Evolutionary conservation across 768 basidiomycete species (phyloP), one percentile per base, ranked within the genome.

Genomic region (Hydnomerulius pinastri): DNA sequence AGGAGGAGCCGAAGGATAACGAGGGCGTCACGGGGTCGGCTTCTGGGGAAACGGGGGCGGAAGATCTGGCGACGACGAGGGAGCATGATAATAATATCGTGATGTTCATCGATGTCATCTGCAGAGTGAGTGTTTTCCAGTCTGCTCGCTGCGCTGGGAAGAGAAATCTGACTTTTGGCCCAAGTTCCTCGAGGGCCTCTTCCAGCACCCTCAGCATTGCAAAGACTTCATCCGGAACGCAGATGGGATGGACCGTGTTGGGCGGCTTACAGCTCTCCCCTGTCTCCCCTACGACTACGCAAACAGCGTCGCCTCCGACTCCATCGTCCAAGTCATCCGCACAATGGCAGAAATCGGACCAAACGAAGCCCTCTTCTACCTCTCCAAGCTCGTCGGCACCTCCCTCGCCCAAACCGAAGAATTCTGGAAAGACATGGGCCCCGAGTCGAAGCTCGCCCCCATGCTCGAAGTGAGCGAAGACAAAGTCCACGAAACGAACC

Each of bases 141-240:
- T 28, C 36, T 43, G 35, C 28, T 12, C n/a, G n/a, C n/a, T n/a
- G n/a, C n/a, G n/a, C n/a, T n/a, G n/a, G n/a, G n/a, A n/a, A n/a
- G n/a, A n/a, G n/a, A n/a, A n/a, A n/a, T n/a, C n/a, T n/a, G n/a
- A n/a, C n/a, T n/a, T n/a, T n/a, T n/a, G n/a, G n/a, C n/a, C n/a
- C n/a, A n/a, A 95, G 92, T 95, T 97, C 69, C 77, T 95, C 46
- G 92, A 95, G 67, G 95, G 97, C 6, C 78, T 98, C 35, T 95
- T 98, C 73, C 93, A 95, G 60, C 94, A 96, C 63, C 77, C 84
- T 2, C 82, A 85, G 20, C 91, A 98, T 67, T 90, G 90, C 74
- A 84, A 84, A 56, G 96, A 98, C 58, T 98, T 98, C 66, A 82
- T 97, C 52, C 72, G 78, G 40, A 76, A 79, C 53, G 77, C 85